Base-by-base conservation (phyloP, 139 green algal genomes). In the Micractinium sp. region DNA sequence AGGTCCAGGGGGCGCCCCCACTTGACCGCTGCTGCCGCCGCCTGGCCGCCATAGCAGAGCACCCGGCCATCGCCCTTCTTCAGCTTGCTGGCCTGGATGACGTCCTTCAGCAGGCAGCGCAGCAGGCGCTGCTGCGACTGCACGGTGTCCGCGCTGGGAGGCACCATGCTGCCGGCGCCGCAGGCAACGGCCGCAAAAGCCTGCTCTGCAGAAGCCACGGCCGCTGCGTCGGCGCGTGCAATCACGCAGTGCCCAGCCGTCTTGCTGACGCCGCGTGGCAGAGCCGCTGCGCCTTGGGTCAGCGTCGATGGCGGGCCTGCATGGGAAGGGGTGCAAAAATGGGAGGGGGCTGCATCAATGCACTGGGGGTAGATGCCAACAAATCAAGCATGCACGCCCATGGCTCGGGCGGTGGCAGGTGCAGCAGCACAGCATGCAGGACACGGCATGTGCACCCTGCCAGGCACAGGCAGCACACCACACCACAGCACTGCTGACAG, bases 151-250 rank as follows among this genome's bases (percentile, higher is more conserved):
- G 56, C 20, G 16, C 35, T 66, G 35, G 38, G 18, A 2, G 73
- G 14, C 85, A 69, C 74, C 85, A 88, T 56, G 82, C 89, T 90
- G 91, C 75, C 86, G 86, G n/a, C 16, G 41, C 74, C 81, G 41
- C 66, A 75, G 25, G 47, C 41, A 16, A 27, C 27, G 15, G 25
- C 71, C 0, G 77, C 80, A 81, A 95, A 86, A 31, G 38, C 19
- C 3, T 74, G 75, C 81, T 93, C 92, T 31, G 94, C 94, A 1
- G 90, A 92, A 12, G 93, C 92, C 25, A 94, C 47, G 0, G 92
- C 92, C 4, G 63, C 63, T 29, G 93, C 93, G 78, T 96, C 92
- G 38, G 95, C 92, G 4, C 90, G 86, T 29, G 90, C 90, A 56
- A 92, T 87, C 20, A 79, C 22, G 36, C 61, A 87, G 83, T 87